These are phyloP conservation scores for Epichloe glyceriae DNA, from an alignment of 2,329 filamentous ascomycete genomes.

Conservation along the genomic window DNA sequence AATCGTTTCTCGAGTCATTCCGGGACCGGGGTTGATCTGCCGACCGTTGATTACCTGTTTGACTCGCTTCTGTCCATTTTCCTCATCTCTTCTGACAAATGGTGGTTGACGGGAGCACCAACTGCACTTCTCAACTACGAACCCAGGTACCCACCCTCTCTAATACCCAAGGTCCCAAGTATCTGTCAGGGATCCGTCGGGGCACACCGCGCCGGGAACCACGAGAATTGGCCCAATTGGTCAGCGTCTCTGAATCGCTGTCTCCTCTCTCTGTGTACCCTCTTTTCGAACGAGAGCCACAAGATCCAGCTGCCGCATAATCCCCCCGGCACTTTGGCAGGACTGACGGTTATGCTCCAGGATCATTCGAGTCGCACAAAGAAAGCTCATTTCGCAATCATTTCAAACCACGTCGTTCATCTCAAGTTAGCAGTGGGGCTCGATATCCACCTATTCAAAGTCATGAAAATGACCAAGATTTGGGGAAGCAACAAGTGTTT, in stretches of 20 bases:
- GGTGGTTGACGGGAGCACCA: not conserved
- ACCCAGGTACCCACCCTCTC: not conserved
- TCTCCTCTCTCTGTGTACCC: not conserved
- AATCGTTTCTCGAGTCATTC: not conserved
- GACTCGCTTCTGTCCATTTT: not conserved
- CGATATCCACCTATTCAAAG: not conserved
- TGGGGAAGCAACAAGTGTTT: not conserved
- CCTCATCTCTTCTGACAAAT: not conserved
- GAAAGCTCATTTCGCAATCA: not conserved
- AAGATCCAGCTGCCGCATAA: not conserved
- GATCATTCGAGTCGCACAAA: not conserved
- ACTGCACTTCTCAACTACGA: not conserved
- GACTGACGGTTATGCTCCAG: not conserved
- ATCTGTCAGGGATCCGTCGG: not conserved
- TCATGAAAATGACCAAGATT: not conserved
- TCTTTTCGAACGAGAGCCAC: not conserved
- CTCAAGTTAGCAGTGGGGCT: not conserved
- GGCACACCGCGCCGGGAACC: not conserved
- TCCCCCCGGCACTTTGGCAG: not conserved
- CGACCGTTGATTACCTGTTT: not conserved
- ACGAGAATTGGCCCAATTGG: constrained; percentile 1
- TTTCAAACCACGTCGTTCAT: not conserved
- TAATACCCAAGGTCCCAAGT: not conserved
- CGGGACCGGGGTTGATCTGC: not conserved
- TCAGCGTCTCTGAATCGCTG: not conserved